Evolutionary conservation across 352 stramenopile species (phyloP), one percentile per base, ranked within the genome.

Genomic region (Phytophthora tubulina): DNA sequence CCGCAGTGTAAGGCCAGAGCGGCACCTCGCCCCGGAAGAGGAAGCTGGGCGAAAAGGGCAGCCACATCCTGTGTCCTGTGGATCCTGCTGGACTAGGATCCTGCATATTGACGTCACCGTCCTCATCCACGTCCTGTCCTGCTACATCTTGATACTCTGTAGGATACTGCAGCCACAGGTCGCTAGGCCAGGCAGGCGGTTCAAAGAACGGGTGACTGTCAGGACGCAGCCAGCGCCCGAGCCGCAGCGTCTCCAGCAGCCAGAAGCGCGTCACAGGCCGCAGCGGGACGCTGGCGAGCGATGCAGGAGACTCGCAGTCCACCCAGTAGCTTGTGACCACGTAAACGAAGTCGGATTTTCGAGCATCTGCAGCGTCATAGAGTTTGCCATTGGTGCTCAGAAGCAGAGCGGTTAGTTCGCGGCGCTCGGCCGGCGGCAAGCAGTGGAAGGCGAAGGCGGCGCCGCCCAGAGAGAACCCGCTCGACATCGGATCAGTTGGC

Each of bases 1-100:
- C 76, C 11, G 88, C 69, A 38, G 85, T 64, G 55, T 93, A 95
- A 3, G 88, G 88, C 88, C 88, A 95, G n/a, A 90, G 44, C 44
- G 88, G 88, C 45, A 95, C 80, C 36, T 76, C 33, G 3, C 74
- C 56, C 42, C 64, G 44, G 27, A 73, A 84, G 2, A 60, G 21
- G 49, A 75, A 80, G 17, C 33, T 38, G 27, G 76, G 73, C 10
- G 85, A 90, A 49, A 72, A 92, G 3, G 88, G 88, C 21, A 93
- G 38, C 33, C 58, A 63, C 49, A 81, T 71, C 3, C 35, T 66
- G 7, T 70, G 60, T 39, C 48, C 35, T 59, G 39, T 49, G 5
- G 27, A 48, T 49, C 33, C 30, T 59, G 39, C n/a, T 8, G 60
- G 17, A 6, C 33, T 33, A 32, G 52, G 36, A 60, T 56, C 32